phyloP scores from a whole-genome alignment of 345 rosid genomes.

The Salix udensis region DNA sequence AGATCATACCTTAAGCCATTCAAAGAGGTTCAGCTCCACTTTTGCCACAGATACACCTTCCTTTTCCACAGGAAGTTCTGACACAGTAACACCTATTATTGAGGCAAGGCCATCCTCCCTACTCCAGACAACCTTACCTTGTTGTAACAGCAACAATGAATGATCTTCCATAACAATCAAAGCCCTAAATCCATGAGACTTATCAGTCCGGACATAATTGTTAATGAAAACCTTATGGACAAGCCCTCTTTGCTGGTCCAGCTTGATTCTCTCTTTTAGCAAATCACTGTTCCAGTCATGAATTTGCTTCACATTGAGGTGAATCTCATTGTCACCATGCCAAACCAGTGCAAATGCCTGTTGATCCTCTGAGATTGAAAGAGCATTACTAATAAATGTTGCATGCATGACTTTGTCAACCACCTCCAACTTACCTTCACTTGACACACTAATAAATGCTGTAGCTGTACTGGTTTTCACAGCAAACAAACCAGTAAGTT shows the following conservation, averaged over 20 bases:
- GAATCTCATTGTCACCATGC: slow-evolving; percentile 57
- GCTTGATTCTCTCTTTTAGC: slow-evolving; percentile 64
- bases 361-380: slow-evolving; percentile 54
- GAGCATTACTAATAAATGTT: slow-evolving; percentile 73
- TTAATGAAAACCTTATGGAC: slow-evolving; percentile 87
- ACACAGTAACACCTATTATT: slow-evolving; percentile 69
- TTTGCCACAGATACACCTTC: slow-evolving; percentile 86
- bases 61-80: slow-evolving; percentile 86
- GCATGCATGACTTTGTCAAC: slow-evolving; percentile 51
- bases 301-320: slow-evolving; percentile 63
- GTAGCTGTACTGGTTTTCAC: slow-evolving; percentile 40
- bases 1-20: slow-evolving; percentile 86
- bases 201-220: slow-evolving; percentile 87
- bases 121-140: slow-evolving; percentile 90
- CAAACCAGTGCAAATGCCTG: slow-evolving; percentile 70
- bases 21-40: slow-evolving; percentile 88
- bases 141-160: slow-evolving; percentile 85
- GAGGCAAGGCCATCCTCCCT: slow-evolving; percentile 98
- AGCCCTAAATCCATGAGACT: slow-evolving; percentile 91
- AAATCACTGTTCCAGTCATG: slow-evolving; percentile 64
- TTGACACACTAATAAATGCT: slow-evolving; percentile 48
- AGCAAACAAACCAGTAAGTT: slow-evolving; percentile 53
- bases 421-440: slow-evolving; percentile 63
- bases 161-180: slow-evolving; percentile 98
- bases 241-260: slow-evolving; percentile 68